Conservation (phyloP, 257 asterid species). For the Anisodus tanguticus region DNA sequence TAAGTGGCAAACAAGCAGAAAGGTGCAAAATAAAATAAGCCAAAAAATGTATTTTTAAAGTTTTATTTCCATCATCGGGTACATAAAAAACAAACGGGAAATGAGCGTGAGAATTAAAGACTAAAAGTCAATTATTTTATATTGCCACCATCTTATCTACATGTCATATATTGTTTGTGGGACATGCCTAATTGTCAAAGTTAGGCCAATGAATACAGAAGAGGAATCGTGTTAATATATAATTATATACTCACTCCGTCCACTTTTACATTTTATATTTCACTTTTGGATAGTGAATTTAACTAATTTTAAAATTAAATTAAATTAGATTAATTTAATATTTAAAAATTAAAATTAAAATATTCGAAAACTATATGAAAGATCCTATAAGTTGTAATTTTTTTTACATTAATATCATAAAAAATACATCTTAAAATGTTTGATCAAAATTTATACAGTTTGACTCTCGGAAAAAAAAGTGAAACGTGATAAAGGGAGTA, state of each 20-base stretch:
- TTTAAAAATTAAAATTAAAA: too few relatives aligned
- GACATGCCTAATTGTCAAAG: slow-evolving; percentile 12
- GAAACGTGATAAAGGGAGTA: too few relatives aligned
- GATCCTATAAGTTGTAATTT: too few relatives aligned
- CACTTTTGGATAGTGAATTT: too few relatives aligned
- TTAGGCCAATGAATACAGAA: slow-evolving; percentile 25
- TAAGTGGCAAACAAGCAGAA: slow-evolving; percentile 20
- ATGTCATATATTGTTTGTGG: background rate
- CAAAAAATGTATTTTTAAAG: background rate
- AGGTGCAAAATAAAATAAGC: background rate
- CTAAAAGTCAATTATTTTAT: slow-evolving; percentile 1
- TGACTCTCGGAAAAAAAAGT: too few relatives aligned
- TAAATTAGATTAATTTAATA: too few relatives aligned
- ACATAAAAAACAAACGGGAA: background rate
- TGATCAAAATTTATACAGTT: too few relatives aligned
- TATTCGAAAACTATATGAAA: too few relatives aligned
- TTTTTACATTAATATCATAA: too few relatives aligned
- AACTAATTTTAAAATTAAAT: too few relatives aligned
- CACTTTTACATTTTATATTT: too few relatives aligned
- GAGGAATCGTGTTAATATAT: background rate
- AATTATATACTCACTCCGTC: background rate
- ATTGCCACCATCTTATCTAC: background rate
- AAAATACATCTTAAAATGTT: too few relatives aligned
- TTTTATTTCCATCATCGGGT: background rate
- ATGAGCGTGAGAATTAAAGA: background rate